These are phyloP conservation scores for Kalmusia sp. DNA, from an alignment of 2,329 filamentous ascomycete genomes.

Conservation along the genomic window DNA sequence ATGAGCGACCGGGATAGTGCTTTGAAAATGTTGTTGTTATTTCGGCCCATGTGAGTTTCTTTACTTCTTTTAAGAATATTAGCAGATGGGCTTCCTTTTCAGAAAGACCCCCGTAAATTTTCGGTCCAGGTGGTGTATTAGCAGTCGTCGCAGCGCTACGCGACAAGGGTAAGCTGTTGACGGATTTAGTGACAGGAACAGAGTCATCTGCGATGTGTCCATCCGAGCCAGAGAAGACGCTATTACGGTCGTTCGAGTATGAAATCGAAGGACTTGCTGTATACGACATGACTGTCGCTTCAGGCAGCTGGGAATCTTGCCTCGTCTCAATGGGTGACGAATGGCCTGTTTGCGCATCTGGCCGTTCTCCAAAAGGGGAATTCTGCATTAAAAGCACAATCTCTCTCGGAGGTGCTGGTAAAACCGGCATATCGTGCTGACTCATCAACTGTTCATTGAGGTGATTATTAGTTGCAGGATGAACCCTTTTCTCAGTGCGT, in stretches of 20 bases:
- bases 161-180: not conserved
- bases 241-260: slow-evolving; percentile 1
- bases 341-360: not conserved
- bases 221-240: slow-evolving; percentile 4
- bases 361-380: not conserved
- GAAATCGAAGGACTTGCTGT: not conserved
- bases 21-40: slow-evolving; percentile 36
- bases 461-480: not conserved
- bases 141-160: not conserved
- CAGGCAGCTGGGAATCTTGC: not conserved
- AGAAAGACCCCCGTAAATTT: slow-evolving; percentile 15
- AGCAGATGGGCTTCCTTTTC: slow-evolving; percentile 41
- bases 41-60: slow-evolving; percentile 43
- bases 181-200: not conserved
- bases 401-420: no score
- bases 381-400: no score
- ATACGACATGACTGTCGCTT: not conserved
- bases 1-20: slow-evolving; percentile 42
- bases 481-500: no score
- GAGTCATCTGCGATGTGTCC: not conserved
- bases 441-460: no score
- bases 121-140: not conserved
- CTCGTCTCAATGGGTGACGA: not conserved
- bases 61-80: slow-evolving; percentile 51
- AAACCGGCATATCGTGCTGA: no score